Evolutionary conservation across 2,329 filamentous ascomycete species (phyloP).

Genomic region (Hirsutella rhossiliensis): DNA sequence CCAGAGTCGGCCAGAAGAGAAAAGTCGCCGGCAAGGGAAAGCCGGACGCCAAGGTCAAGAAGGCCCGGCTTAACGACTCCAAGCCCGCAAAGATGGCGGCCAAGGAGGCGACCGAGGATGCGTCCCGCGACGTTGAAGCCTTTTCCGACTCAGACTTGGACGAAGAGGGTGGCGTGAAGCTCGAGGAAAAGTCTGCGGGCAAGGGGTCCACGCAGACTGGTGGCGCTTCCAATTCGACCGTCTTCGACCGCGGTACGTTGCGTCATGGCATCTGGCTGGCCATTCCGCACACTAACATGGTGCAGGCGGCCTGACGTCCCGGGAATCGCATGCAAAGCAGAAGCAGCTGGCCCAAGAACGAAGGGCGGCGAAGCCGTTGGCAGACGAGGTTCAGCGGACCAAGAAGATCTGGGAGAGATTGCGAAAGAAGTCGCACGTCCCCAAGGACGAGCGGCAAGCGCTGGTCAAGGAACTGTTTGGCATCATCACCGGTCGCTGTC

Average conservation of each 20-base stretch:
- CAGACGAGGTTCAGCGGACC: conserved; percentile 74
- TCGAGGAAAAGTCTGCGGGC: conserved; percentile 28
- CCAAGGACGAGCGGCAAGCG: conserved; percentile 74
- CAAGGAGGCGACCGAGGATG: conserved; percentile 26
- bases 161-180: conserved; percentile 35
- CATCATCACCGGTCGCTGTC: conserved; percentile 83
- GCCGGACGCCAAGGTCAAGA: conserved; percentile 34
- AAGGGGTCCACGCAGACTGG: conserved; percentile 19
- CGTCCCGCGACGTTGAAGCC: conserved; percentile 26
- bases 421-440: conserved; percentile 85
- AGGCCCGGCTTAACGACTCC: conserved; percentile 30
- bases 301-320: conserved; percentile 37
- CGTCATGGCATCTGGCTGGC: neutral
- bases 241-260: conserved; percentile 29
- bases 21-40: conserved; percentile 38
- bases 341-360: conserved; percentile 79
- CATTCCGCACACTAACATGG: neutral
- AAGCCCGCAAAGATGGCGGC: conserved; percentile 21
- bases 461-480: conserved; percentile 82
- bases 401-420: conserved; percentile 97
- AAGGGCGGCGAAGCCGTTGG: conserved; percentile 84
- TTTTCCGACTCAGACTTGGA: conserved; percentile 33
- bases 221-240: conserved; percentile 14
- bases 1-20: conserved; percentile 40
- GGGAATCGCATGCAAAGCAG: conserved; percentile 87